These are phyloP conservation scores for Sclerotinia nivalis DNA, from an alignment of 2,329 filamentous ascomycete genomes.

Conservation along the genomic window DNA sequence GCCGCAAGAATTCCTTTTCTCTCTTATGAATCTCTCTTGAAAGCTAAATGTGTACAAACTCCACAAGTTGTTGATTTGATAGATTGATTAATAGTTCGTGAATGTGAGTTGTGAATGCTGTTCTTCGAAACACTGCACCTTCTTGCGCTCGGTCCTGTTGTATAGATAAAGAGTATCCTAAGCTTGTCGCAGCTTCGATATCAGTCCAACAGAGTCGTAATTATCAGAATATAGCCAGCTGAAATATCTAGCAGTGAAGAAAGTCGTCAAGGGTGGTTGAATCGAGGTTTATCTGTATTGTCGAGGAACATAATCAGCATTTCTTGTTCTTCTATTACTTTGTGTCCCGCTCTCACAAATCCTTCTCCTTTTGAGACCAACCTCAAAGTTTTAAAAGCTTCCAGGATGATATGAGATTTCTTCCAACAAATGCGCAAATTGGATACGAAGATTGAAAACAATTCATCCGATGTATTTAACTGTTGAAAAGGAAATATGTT, in stretches of 20 bases:
- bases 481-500: background rate
- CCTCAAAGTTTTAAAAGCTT: conserved; percentile 25
- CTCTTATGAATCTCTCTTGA: background rate
- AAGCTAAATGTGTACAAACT: background rate
- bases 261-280: background rate
- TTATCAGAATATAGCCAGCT: background rate
- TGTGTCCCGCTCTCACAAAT: background rate
- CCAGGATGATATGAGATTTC: conserved; percentile 19
- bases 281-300: conserved; percentile 3
- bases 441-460: background rate
- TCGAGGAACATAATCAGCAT: background rate
- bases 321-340: background rate
- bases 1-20: background rate
- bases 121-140: background rate
- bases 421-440: background rate
- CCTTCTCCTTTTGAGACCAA: background rate
- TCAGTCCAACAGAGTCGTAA: background rate
- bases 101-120: conserved; percentile 6
- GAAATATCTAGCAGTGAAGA: background rate
- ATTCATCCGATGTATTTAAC: background rate
- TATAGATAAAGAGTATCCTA: conserved; percentile 24
- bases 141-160: conserved; percentile 37
- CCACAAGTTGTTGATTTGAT: background rate
- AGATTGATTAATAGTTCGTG: background rate
- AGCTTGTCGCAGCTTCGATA: conserved; percentile 36